Conservation (phyloP, 106 monocot species). For the Triglochin maritima region DNA sequence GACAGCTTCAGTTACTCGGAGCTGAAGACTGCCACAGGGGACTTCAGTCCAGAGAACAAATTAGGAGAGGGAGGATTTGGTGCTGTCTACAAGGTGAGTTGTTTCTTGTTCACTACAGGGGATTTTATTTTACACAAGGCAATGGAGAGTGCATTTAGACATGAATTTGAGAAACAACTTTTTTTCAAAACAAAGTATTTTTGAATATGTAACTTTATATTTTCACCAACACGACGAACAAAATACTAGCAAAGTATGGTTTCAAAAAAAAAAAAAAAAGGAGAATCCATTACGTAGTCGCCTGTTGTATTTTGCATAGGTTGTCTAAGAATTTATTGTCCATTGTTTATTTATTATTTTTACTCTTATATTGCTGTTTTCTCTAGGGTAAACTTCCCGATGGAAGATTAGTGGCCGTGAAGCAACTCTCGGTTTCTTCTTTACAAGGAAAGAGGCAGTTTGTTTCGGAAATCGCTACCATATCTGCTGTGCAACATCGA, state of each 20-base stretch:
- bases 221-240: too few species aligned
- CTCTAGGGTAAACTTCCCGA: constrained; percentile 3
- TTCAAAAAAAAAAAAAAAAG: too few species aligned
- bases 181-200: too few species aligned
- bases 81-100: constrained; percentile 1
- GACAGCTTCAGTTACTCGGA: constrained; percentile 10
- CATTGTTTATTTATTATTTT: not conserved
- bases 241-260: too few species aligned
- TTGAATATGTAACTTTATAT: too few species aligned
- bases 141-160: too few species aligned
- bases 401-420: constrained; percentile 6
- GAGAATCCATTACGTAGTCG: too few species aligned
- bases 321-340: not conserved
- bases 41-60: constrained; percentile 8
- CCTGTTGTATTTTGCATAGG: too few species aligned
- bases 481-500: not conserved
- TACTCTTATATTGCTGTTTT: not conserved
- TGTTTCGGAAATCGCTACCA: constrained; percentile 5
- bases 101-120: too few species aligned
- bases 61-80: constrained; percentile 13
- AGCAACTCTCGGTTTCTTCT: constrained; percentile 4
- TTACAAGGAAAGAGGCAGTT: not conserved
- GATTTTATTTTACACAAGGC: too few species aligned
- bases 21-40: not conserved
- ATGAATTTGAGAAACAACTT: too few species aligned